Evolutionary conservation across 305 asterid species (phyloP).

Genomic region (Fraxinus albicans): DNA sequence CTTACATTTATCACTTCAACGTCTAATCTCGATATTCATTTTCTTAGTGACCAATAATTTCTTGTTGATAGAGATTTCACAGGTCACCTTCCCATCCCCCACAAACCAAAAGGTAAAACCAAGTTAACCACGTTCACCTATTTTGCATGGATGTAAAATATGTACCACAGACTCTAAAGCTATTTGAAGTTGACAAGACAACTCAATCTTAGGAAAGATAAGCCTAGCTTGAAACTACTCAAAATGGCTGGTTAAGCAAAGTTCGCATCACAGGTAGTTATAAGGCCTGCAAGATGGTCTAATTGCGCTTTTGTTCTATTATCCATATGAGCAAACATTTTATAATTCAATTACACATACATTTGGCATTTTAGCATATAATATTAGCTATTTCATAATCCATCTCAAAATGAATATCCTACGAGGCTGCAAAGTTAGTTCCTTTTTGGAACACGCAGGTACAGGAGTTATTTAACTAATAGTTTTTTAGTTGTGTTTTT

Average conservation of each 20-base stretch:
- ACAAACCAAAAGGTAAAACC: background rate
- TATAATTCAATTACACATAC: background rate
- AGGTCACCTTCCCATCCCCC: background rate
- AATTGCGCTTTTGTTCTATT: conserved; percentile 14
- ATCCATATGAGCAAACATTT: background rate
- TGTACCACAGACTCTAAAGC: background rate
- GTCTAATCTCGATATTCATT: background rate
- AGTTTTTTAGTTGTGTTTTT: background rate
- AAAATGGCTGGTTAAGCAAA: background rate
- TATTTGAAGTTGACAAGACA: background rate
- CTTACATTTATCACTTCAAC: background rate
- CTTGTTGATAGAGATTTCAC: background rate
- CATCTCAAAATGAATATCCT: background rate
- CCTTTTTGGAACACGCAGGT: background rate
- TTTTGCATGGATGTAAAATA: background rate
- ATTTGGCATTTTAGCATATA: background rate
- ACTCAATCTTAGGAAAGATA: background rate
- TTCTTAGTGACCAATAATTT: background rate
- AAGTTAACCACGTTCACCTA: background rate
- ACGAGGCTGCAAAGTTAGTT: background rate
- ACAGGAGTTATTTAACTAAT: background rate
- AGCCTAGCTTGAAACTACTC: background rate
- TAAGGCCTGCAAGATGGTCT: background rate
- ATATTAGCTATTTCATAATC: background rate
- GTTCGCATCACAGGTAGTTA: background rate